These are phyloP conservation scores for Ophiostoma perfectum DNA, from an alignment of 2,329 filamentous ascomycete species.

Conservation along the genomic window DNA sequence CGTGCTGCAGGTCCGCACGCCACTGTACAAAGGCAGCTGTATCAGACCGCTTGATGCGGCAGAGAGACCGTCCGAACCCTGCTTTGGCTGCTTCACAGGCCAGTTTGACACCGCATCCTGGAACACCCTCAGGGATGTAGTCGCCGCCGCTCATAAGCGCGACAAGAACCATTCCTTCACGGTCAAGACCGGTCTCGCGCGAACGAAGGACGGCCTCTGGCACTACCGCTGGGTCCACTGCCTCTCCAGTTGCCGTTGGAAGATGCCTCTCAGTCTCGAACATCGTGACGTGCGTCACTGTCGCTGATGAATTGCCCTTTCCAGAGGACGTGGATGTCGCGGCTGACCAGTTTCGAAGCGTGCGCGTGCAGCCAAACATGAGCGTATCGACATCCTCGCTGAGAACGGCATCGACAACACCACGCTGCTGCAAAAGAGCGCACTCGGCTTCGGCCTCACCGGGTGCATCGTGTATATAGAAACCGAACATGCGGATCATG, in stretches of 20 bases:
- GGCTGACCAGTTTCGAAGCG: conserved; percentile 76
- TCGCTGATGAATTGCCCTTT: conserved; percentile 56
- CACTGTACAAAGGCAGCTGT: conserved; percentile 57
- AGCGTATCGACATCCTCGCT: conserved; percentile 96
- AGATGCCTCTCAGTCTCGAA: conserved; percentile 49
- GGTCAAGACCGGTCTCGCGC: conserved; percentile 58
- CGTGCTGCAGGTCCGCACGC: conserved; percentile 65
- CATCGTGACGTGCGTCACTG: conserved; percentile 80
- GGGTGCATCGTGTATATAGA: conserved; percentile 76
- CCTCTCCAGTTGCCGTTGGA: neutral
- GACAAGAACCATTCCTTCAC: conserved; percentile 87
- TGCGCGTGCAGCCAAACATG: conserved; percentile 86
- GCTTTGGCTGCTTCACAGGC: conserved; percentile 86
- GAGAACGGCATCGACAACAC: conserved; percentile 85
- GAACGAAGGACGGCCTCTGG: conserved; percentile 13
- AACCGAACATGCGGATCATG: conserved; percentile 77
- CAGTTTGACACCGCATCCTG: conserved; percentile 78
- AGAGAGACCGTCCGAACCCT: conserved; percentile 75
- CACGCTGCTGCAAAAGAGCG: conserved; percentile 72
- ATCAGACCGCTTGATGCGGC: conserved; percentile 57
- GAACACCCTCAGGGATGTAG: conserved; percentile 82
- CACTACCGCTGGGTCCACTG: neutral
- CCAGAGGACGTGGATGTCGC: conserved; percentile 37
- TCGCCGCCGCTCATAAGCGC: conserved; percentile 94
- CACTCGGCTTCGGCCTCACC: conserved; percentile 97